Evolutionary conservation across 306 rosid genomes (phyloP).

Genomic region (Vigna reflexopilosa): DNA sequence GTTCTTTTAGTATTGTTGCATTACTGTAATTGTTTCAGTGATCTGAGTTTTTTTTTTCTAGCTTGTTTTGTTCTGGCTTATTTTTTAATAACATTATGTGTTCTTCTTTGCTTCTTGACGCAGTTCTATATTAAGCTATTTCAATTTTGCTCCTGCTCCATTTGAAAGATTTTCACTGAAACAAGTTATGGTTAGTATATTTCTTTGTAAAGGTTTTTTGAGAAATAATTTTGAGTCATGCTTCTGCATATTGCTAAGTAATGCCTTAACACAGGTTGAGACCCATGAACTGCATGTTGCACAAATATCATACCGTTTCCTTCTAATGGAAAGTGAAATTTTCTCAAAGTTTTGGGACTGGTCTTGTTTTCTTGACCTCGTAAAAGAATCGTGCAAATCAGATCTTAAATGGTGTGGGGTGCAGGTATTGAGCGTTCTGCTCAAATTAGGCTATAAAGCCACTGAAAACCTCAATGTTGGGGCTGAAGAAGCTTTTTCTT

Average conservation of each 20-base stretch:
- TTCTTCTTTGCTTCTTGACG: conserved; percentile 38
- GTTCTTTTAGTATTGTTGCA: conserved; percentile 6
- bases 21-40: conserved; percentile 4
- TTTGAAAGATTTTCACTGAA: conserved; percentile 65
- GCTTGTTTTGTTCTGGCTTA: neutral
- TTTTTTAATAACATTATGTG: conserved; percentile 10
- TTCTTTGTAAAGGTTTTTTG: conserved; percentile 2
- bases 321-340: conserved; percentile 58
- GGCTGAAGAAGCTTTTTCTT: conserved; percentile 61
- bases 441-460: conserved; percentile 61
- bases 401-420: conserved; percentile 77
- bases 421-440: conserved; percentile 62
- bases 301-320: conserved; percentile 76
- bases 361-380: conserved; percentile 70
- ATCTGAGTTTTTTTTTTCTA: neutral
- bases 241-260: conserved; percentile 10
- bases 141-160: conserved; percentile 71
- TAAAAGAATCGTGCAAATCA: conserved; percentile 45
- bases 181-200: conserved; percentile 55
- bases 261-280: conserved; percentile 49
- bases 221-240: conserved; percentile 5
- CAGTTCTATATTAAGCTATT: conserved; percentile 60
- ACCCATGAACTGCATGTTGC: conserved; percentile 50
- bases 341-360: conserved; percentile 81
- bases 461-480: conserved; percentile 51